Base-by-base conservation (phyloP, 1,284 basidiomycete genomes). In the Wallemia mellicola region DNA sequence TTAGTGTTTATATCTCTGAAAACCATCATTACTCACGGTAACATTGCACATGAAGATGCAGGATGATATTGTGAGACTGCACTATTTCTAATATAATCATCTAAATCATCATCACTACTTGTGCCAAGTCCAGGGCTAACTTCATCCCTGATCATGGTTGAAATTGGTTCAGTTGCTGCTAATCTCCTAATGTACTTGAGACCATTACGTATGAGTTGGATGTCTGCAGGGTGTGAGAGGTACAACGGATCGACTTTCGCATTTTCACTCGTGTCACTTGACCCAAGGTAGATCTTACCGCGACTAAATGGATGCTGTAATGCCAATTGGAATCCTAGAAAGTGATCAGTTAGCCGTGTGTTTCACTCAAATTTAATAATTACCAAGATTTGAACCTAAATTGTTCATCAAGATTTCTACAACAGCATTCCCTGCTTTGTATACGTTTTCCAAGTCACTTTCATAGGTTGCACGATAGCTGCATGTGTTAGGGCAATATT, bases 11-110 rank as follows among this genome's bases (percentile, higher is more conserved):
- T n/a, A n/a, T n/a, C n/a, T n/a, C n/a, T n/a, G n/a, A n/a, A n/a
- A n/a, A n/a, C n/a, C n/a, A n/a, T n/a, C n/a, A n/a, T n/a, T n/a
- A n/a, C n/a, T 63, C 72, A 68, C 2, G 80, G 80, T 38, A 81
- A 70, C 80, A 82, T 81, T 2, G 78, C 73, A 63, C 75, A 77
- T 24, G 79, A 75, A 61, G 76, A 76, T 27, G 74, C 72, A 1
- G 79, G 79, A 69, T 80, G 79, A 66, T 71, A 79, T 28, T 61
- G 38, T 15, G 38, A 48, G 38, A 48, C 38, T 17, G 19, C 38
- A n/a, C 38, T 48, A 22, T n/a, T 48, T n/a, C 38, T 48, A 11
- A 48, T 48, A 22, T 48, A 48, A 22, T 48, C 38, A n/a, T 48
- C 19, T 11, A 48, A n/a, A 48, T 48, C 38, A 17, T 48, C 38